Percentiles rank a stretch among this genome's conserved stretches.
phyloP scores from a whole-genome alignment of 2,329 filamentous ascomycete species.

The Simplicillium sp. region DNA sequence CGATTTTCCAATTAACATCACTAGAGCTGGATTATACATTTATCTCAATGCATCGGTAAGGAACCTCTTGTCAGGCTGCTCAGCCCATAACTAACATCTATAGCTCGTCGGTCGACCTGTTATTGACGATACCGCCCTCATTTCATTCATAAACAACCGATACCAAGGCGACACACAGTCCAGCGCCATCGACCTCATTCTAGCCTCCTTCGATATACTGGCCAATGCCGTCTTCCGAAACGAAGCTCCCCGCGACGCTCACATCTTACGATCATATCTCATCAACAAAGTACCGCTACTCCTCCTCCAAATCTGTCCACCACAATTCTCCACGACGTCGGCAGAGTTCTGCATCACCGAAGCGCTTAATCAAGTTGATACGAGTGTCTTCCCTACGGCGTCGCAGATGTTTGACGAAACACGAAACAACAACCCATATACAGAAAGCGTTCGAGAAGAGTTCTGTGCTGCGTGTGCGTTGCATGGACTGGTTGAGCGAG shows the following conservation, averaged over 20 bases:
- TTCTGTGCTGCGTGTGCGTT: constrained; percentile 88
- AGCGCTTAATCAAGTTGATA: constrained; percentile 72
- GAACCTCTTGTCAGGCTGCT: background rate
- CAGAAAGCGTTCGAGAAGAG: constrained; percentile 53
- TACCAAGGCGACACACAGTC: constrained; percentile 77
- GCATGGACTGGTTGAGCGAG: constrained; percentile 72
- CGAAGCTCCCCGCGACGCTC: constrained; percentile 48
- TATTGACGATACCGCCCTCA: constrained; percentile 69
- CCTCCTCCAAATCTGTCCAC: constrained; percentile 45
- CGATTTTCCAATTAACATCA: constrained; percentile 64
- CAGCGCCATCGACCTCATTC: constrained; percentile 72
- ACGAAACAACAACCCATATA: constrained; percentile 47
- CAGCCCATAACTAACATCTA: background rate
- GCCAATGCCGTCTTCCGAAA: constrained; percentile 73
- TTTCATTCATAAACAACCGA: constrained; percentile 74
- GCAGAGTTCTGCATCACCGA: constrained; percentile 60
- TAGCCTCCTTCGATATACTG: constrained; percentile 82
- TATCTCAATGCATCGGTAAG: constrained; percentile 74
- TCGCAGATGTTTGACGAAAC: constrained; percentile 50
- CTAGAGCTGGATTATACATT: constrained; percentile 74
- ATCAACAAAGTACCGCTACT: constrained; percentile 56
- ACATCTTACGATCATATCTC: constrained; percentile 76
- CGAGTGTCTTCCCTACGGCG: constrained; percentile 59
- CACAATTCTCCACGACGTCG: constrained; percentile 65
- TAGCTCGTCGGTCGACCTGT: constrained; percentile 75